Percentiles rank a stretch among this genome's conserved stretches.
Evolutionary conservation across 2,329 filamentous ascomycete species (phyloP).

Genomic region (Penicillium sp.): DNA sequence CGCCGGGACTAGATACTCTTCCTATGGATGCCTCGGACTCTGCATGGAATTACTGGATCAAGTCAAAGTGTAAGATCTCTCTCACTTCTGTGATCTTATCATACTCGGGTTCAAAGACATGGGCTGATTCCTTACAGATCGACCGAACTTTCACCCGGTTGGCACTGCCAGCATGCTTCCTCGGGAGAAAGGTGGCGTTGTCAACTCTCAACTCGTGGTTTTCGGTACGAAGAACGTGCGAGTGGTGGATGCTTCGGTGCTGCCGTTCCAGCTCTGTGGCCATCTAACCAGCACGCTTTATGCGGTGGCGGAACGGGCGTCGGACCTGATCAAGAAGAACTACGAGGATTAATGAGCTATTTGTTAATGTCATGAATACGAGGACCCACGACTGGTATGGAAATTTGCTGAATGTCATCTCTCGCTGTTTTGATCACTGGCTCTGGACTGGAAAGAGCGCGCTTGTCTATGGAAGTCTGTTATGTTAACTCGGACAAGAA

Average conservation of each 20-base stretch:
- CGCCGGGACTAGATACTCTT: slow-evolving; percentile 22
- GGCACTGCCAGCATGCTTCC: slow-evolving; percentile 37
- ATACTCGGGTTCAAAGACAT: background rate
- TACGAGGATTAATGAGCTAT: too few relatives aligned
- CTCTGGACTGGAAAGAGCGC: too few relatives aligned
- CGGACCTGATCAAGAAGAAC: slow-evolving; percentile 32
- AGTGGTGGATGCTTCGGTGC: slow-evolving; percentile 35
- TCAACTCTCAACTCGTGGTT: slow-evolving; percentile 29
- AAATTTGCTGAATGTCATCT: too few relatives aligned
- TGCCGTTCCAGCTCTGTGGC: slow-evolving; percentile 32
- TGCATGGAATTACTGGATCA: slow-evolving; percentile 27
- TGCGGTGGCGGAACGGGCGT: slow-evolving; percentile 31
- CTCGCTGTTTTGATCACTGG: too few relatives aligned
- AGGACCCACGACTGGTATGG: too few relatives aligned
- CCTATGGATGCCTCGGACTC: slow-evolving; percentile 19
- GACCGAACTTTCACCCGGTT: slow-evolving; percentile 33
- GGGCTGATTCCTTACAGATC: slow-evolving; percentile 11
- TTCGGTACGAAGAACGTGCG: slow-evolving; percentile 37
- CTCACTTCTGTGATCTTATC: background rate
- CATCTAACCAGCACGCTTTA: slow-evolving; percentile 34
- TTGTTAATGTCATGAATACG: too few relatives aligned
- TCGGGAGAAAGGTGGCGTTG: slow-evolving; percentile 33
- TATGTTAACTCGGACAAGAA: too few relatives aligned
- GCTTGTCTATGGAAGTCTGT: too few relatives aligned
- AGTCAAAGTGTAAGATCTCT: slow-evolving; percentile 24